Base-by-base conservation (phyloP, 148 eudicot genomes). In the Camellia lanceoleosa region DNA sequence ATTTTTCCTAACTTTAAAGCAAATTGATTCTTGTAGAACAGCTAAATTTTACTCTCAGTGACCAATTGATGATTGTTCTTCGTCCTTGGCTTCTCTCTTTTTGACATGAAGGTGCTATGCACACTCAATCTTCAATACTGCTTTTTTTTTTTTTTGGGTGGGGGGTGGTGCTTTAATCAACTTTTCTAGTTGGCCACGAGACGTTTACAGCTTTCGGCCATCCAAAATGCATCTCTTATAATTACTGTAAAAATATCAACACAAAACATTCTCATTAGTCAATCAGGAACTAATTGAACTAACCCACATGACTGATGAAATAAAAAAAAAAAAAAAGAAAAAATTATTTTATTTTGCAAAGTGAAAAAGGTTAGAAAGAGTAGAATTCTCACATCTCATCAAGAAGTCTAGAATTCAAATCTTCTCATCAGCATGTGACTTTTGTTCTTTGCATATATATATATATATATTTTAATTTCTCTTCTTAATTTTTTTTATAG, bases 101-200 rank as follows among this genome's bases (percentile, higher is more conserved):
- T 15, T 42, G 51, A 15, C 44, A 69, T 19, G 52, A 69, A 69
- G 20, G 73, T 69, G 16, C 73, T 18, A 68, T 60, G 54, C 67
- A 41, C 58, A 20, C 41, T 61, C 56, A 44, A 68, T 11, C 67
- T 55, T 13, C 65, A 51, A 43, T 71, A 7, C 41, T 52, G 47
- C n/a, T 18, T 4, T 10, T 47, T 72, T 10, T 47, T 72, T 19
- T 54, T 68, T 55, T 54, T 5, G 18, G 14, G 2, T 7, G n/a
- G 38, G 38, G 38, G 38, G 38, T 30, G 38, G 38, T 30, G 38
- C 38, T 30, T 30, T 30, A 30, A 30, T 30, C 38, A 30, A 15
- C 80, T 71, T 85, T 82, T 82, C 71, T 78, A 75, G 88, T 80
- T 86, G 88, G 83, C 88, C 84, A 80, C 71, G 72, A 78, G 73